A percentile compares a stretch with the other conserved stretches of the same genome.
These are phyloP conservation scores for Salix exigua DNA, from an alignment of 345 rosid species.

Conservation along the genomic window DNA sequence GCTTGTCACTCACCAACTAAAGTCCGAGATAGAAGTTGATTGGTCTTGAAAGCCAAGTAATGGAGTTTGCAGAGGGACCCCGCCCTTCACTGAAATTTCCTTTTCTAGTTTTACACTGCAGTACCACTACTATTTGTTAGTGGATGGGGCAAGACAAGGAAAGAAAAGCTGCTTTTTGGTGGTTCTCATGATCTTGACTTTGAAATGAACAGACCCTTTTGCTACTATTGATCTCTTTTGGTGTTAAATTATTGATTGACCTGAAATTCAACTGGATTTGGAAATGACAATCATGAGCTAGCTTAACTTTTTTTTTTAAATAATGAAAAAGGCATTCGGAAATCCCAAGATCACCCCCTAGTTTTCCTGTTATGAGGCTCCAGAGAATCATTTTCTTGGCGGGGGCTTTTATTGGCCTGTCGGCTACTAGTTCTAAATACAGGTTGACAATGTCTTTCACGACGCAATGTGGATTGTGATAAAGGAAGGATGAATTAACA, in stretches of 20 bases:
- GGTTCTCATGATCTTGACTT: constrained; percentile 6
- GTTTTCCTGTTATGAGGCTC: background rate
- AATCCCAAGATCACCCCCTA: background rate
- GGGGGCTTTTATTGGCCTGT: background rate
- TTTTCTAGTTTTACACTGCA: background rate
- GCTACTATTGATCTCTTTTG: background rate
- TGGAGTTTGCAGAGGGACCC: constrained; percentile 40
- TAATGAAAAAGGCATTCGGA: background rate
- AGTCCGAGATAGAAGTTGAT: constrained; percentile 29
- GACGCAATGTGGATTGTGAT: background rate
- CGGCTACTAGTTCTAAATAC: background rate
- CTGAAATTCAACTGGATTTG: constrained; percentile 2
- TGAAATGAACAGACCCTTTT: background rate
- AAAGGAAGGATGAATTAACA: background rate
- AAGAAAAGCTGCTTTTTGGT: constrained; percentile 14
- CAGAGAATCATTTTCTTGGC: background rate
- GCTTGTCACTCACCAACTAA: constrained; percentile 23
- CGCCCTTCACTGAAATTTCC: constrained; percentile 6
- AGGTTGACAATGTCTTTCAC: background rate
- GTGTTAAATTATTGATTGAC: background rate
- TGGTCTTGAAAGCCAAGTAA: constrained; percentile 66
- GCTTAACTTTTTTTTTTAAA: background rate
- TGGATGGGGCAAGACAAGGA: constrained; percentile 1
- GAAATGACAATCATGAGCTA: background rate
- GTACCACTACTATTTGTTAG: background rate